Evolutionary conservation across 805 yeast genomes (phyloP).

Genomic region (Middelhovenomyces tepae): DNA sequence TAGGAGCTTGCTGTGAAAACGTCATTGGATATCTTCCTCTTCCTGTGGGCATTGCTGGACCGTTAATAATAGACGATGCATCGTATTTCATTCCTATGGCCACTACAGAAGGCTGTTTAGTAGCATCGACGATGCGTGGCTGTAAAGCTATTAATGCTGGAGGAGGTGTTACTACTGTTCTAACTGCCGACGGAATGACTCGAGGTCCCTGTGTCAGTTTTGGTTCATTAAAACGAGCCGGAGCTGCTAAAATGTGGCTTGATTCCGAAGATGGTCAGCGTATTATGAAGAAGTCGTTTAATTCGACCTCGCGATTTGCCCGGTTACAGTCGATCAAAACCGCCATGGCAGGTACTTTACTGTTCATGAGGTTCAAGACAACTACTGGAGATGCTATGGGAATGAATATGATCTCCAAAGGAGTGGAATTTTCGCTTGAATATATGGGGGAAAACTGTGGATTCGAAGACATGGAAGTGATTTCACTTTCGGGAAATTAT

Average conservation of each 20-base stretch:
- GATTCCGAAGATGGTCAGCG: slow-evolving; percentile 92
- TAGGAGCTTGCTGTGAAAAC: slow-evolving; percentile 98
- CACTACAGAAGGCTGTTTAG: slow-evolving; percentile 97
- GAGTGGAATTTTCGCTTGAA: slow-evolving; percentile 81
- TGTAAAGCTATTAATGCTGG: slow-evolving; percentile 97
- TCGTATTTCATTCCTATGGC: slow-evolving; percentile 96
- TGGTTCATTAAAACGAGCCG: slow-evolving; percentile 76
- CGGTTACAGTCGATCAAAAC: slow-evolving; percentile 85
- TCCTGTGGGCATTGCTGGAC: slow-evolving; percentile 98
- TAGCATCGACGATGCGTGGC: slow-evolving; percentile 98
- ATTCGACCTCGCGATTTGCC: slow-evolving; percentile 96
- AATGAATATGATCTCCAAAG: slow-evolving; percentile 99
- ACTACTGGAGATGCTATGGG: slow-evolving; percentile 99
- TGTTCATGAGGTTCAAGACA: slow-evolving; percentile 91
- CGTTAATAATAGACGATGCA: slow-evolving; percentile 80
- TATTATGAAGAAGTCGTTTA: slow-evolving; percentile 76
- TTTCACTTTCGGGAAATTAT: slow-evolving; percentile 93
- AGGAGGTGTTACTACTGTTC: slow-evolving; percentile 88
- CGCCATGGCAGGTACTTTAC: slow-evolving; percentile 85
- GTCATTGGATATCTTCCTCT: slow-evolving; percentile 95
- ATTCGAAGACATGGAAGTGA: slow-evolving; percentile 86
- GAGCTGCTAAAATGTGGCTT: slow-evolving; percentile 90
- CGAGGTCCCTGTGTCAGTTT: slow-evolving; percentile 97
- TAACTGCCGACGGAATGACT: slow-evolving; percentile 97
- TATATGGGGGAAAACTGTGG: slow-evolving; percentile 84